Conservation (phyloP, 345 rosid genomes). For the Lagerstroemia speciosa region DNA sequence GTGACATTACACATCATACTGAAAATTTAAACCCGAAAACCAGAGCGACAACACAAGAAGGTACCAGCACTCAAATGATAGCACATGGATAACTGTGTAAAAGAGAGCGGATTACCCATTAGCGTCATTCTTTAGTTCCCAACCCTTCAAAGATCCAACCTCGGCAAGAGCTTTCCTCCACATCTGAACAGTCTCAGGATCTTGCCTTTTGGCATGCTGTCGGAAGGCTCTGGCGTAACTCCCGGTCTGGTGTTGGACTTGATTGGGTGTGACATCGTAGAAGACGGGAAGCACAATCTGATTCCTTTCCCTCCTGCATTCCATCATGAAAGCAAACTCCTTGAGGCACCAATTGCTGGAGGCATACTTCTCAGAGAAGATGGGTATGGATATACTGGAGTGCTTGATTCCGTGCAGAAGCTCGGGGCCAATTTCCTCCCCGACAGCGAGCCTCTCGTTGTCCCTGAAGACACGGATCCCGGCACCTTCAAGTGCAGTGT, state of each 20-base stretch:
- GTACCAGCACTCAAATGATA: background rate
- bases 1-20: no score
- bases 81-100: background rate
- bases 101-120: background rate
- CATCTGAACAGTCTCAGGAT: background rate
- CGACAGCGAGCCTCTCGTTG: background rate
- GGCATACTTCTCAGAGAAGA: background rate
- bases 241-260: background rate
- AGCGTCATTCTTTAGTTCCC: background rate
- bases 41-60: background rate
- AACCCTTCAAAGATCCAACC: background rate
- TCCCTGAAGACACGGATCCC: conserved; percentile 1
- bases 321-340: background rate
- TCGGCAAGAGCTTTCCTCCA: conserved; percentile 1
- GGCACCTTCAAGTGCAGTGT: background rate
- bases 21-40: background rate
- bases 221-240: background rate
- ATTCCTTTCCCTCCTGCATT: background rate
- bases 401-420: background rate
- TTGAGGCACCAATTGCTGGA: conserved; percentile 2
- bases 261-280: background rate
- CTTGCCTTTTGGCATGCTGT: background rate
- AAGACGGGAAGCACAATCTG: background rate
- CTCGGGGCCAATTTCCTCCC: background rate
- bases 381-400: background rate